Evolutionary conservation across 1,284 basidiomycete genomes (phyloP).

Genomic region (Malassezia obtusa): DNA sequence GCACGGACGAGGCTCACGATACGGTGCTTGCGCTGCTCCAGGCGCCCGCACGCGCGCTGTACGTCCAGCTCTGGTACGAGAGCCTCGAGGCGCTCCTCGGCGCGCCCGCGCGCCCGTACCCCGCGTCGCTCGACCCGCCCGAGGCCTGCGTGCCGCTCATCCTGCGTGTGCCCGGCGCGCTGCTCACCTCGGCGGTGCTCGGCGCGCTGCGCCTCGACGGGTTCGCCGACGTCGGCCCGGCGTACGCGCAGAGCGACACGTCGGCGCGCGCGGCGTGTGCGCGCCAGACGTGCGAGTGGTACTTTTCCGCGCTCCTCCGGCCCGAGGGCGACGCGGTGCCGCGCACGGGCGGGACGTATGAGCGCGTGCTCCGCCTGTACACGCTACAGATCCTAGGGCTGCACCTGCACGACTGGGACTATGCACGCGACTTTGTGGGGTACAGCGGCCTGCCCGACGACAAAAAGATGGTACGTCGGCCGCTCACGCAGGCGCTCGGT

Average conservation of each 20-base stretch:
- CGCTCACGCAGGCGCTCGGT: background rate
- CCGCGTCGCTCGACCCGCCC: slow-evolving; percentile 22
- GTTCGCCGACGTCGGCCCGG: slow-evolving; percentile 7
- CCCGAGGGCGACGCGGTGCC: slow-evolving; percentile 18
- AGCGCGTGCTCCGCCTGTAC: slow-evolving; percentile 29
- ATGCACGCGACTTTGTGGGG: slow-evolving; percentile 29
- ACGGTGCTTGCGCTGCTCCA: background rate
- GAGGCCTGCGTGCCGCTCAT: slow-evolving; percentile 19
- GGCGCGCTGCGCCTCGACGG: slow-evolving; percentile 27
- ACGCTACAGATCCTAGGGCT: slow-evolving; percentile 28
- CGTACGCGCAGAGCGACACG: background rate
- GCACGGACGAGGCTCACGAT: background rate
- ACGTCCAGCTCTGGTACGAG: slow-evolving; percentile 29
- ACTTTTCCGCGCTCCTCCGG: slow-evolving; percentile 23
- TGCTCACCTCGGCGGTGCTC: slow-evolving; percentile 27
- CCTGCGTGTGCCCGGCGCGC: slow-evolving; percentile 23
- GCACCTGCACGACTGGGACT: slow-evolving; percentile 32
- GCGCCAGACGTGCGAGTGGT: slow-evolving; percentile 31
- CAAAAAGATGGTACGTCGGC: slow-evolving; percentile 14
- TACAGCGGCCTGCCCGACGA: slow-evolving; percentile 27
- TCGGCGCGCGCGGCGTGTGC: slow-evolving; percentile 9
- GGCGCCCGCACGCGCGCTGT: slow-evolving; percentile 3
- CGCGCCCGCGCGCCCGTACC: slow-evolving; percentile 8
- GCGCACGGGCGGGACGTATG: slow-evolving; percentile 17
- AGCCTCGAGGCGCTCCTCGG: slow-evolving; percentile 20